A percentile compares a stretch with the other conserved stretches of the same genome.
Conservation (phyloP, 2,329 filamentous ascomycete species). For the Penicillium sclerotiorum region DNA sequence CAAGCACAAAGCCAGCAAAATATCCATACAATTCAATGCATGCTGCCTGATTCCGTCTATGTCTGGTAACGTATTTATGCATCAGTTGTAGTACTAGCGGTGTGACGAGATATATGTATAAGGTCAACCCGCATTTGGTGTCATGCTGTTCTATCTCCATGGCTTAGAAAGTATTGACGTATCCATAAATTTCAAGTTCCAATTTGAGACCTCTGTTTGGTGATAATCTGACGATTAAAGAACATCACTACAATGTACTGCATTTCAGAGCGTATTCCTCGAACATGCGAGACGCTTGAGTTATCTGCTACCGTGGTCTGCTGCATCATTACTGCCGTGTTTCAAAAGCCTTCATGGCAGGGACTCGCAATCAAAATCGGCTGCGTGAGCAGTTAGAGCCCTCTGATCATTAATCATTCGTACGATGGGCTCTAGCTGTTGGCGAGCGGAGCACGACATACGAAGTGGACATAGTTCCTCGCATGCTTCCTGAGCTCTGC, state of each 20-base stretch:
- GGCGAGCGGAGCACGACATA: background rate
- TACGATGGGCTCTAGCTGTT: background rate
- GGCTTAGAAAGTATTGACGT: too few species aligned
- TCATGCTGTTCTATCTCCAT: too few species aligned
- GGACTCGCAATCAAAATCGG: background rate
- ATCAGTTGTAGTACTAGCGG: too few species aligned
- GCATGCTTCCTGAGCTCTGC: background rate
- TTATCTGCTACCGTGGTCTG: background rate
- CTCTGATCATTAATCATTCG: background rate
- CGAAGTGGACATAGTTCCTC: background rate
- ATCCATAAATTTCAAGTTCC: too few species aligned
- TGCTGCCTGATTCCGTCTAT: too few species aligned
- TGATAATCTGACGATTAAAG: background rate
- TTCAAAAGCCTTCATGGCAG: background rate
- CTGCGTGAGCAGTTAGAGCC: background rate
- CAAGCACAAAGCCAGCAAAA: too few species aligned
- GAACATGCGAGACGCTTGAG: background rate
- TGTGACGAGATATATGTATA: too few species aligned
- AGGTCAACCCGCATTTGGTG: too few species aligned
- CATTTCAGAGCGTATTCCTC: background rate
- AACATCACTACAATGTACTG: background rate
- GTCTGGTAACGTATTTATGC: too few species aligned
- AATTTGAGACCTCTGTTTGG: too few species aligned
- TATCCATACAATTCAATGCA: too few species aligned
- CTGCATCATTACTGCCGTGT: background rate